A percentile compares a stretch with the other conserved stretches of the same genome.
These are phyloP conservation scores for Lasiodiplodia sp. DNA, from an alignment of 2,329 filamentous ascomycete species.

Conservation along the genomic window DNA sequence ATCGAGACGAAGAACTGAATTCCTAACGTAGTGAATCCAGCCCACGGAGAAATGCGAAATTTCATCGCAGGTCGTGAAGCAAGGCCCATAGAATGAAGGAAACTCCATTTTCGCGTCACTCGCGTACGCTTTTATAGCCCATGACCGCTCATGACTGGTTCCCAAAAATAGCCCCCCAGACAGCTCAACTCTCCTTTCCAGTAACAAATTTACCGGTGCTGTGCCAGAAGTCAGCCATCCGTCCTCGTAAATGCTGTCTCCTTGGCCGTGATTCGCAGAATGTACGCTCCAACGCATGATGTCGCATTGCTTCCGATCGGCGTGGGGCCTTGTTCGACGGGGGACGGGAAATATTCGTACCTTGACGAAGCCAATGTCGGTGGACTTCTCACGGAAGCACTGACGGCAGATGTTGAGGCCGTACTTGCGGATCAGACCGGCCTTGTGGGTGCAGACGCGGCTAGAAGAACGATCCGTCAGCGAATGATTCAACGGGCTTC, in stretches of 20 bases:
- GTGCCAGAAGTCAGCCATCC: conserved; percentile 12
- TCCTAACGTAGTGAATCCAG: conserved; percentile 11
- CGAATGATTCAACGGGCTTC: conserved; percentile 31
- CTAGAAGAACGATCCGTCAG: conserved; percentile 54
- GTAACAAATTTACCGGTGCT: conserved; percentile 29
- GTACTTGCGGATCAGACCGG: conserved; percentile 99
- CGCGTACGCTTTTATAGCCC: conserved; percentile 28
- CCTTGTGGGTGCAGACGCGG: conserved; percentile 90
- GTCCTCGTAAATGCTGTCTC: not conserved
- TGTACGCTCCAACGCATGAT: not conserved
- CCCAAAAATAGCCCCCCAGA: conserved; percentile 28
- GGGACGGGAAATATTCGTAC: conserved; percentile 49
- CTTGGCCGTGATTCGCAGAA: not conserved
- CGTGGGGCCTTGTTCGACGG: not conserved
- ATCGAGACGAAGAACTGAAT: conserved; percentile 19
- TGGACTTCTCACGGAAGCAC: conserved; percentile 74
- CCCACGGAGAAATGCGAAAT: conserved; percentile 2
- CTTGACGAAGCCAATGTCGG: conserved; percentile 74
- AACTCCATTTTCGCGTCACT: conserved; percentile 28
- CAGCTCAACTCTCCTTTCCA: conserved; percentile 22
- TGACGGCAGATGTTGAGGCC: conserved; percentile 84
- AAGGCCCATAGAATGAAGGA: conserved; percentile 23
- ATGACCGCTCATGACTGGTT: conserved; percentile 29
- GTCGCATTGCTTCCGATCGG: not conserved
- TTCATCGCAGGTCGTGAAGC: conserved; percentile 26